Evolutionary conservation across 257 asterid species (phyloP).

Genomic region (Fraxinus americana): DNA sequence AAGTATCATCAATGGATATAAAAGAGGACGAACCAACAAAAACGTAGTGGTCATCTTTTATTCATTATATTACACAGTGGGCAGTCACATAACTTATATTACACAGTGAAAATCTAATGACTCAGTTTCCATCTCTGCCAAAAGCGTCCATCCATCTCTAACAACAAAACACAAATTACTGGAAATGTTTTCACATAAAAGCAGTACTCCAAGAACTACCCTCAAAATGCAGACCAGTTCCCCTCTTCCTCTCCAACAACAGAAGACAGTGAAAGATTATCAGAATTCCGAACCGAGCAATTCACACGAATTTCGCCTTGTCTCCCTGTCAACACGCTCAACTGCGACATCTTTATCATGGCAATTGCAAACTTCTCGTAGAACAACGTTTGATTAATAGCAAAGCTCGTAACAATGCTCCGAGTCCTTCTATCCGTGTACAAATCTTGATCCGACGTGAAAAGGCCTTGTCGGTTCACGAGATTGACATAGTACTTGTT

Average conservation of each 20-base stretch:
- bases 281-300: slow-evolving; percentile 53
- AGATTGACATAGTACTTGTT: slow-evolving; percentile 68
- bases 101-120: neutral
- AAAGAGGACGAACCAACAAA: neutral
- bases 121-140: neutral
- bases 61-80: neutral
- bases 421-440: slow-evolving; percentile 59
- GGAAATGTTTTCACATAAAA: neutral
- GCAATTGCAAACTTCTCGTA: slow-evolving; percentile 49
- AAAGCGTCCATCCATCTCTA: neutral
- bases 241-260: slow-evolving; percentile 34
- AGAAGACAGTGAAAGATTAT: slow-evolving; percentile 19
- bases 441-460: slow-evolving; percentile 77
- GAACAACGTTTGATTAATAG: slow-evolving; percentile 45
- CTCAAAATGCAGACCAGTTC: slow-evolving; percentile 33
- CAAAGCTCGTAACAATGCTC: slow-evolving; percentile 53
- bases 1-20: too few species aligned
- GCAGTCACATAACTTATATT: too few species aligned
- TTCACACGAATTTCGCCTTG: slow-evolving; percentile 65
- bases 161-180: neutral
- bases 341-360: slow-evolving; percentile 66
- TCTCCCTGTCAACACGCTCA: slow-evolving; percentile 65
- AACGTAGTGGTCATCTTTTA: neutral
- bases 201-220: neutral
- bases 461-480: slow-evolving; percentile 70